A percentile compares a stretch with the other conserved stretches of the same genome.
Conservation (phyloP, 306 rosid genomes). For the Malus fusca region DNA sequence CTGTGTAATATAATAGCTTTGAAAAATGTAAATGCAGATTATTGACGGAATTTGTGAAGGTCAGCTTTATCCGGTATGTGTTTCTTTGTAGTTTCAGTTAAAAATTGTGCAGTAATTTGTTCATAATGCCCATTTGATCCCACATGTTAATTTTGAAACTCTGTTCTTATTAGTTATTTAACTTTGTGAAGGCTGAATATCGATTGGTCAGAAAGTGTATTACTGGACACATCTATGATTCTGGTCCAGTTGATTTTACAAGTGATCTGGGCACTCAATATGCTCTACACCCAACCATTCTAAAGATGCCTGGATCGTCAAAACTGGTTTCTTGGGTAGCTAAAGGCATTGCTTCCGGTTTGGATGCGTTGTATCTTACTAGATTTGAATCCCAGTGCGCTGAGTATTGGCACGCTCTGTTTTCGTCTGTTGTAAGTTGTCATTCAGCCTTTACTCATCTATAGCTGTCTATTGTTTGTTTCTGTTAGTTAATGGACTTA, state of each 20-base stretch:
- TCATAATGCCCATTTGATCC: neutral
- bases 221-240: conserved; percentile 83
- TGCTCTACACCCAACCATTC: conserved; percentile 58
- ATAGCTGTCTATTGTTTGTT: neutral
- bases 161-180: neutral
- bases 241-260: conserved; percentile 87
- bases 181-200: conserved; percentile 49
- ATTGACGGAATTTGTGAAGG: conserved; percentile 69
- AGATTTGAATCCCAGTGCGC: conserved; percentile 70
- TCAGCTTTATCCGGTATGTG: conserved; percentile 56
- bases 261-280: conserved; percentile 82
- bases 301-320: conserved; percentile 75
- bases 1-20: conserved; percentile 8
- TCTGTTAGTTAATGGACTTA: neutral
- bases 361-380: conserved; percentile 86
- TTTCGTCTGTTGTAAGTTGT: conserved; percentile 79
- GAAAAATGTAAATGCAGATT: conserved; percentile 45
- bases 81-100: neutral
- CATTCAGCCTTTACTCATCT: neutral
- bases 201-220: conserved; percentile 63
- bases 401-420: conserved; percentile 84
- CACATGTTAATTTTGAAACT: neutral
- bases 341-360: conserved; percentile 74
- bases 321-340: conserved; percentile 82
- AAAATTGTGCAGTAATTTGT: neutral